These are phyloP conservation scores for Coemansia javaensis DNA, from an alignment of 192 early-diverging fungal species.

Conservation along the genomic window DNA sequence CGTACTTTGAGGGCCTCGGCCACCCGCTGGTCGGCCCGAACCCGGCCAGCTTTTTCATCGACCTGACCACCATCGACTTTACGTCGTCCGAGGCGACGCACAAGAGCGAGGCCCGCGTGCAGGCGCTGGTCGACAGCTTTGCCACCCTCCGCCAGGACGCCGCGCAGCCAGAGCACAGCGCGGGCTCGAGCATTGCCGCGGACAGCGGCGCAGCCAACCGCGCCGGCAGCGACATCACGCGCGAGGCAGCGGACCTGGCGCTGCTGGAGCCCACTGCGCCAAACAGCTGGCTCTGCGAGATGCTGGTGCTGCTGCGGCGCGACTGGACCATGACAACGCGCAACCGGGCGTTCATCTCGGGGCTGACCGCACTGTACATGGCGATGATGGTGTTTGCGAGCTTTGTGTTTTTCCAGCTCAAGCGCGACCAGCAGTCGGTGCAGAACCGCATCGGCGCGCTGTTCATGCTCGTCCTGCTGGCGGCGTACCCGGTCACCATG, in stretches of 20 bases:
- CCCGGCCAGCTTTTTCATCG: slow-evolving; percentile 64
- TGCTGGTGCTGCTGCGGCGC: slow-evolving; percentile 16
- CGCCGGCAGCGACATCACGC: slow-evolving; percentile 20
- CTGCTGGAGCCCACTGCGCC: slow-evolving; percentile 22
- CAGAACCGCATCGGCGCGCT: slow-evolving; percentile 50
- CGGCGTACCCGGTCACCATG: slow-evolving; percentile 53
- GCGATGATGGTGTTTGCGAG: slow-evolving; percentile 47
- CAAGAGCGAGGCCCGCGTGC: slow-evolving; percentile 34
- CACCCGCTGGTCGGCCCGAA: slow-evolving; percentile 57
- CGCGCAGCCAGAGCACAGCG: too few species aligned
- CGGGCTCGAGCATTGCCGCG: slow-evolving; percentile 2
- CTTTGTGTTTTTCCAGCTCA: slow-evolving; percentile 53
- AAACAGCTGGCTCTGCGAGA: slow-evolving; percentile 31
- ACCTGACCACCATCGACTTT: slow-evolving; percentile 54
- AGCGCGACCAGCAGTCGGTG: slow-evolving; percentile 28
- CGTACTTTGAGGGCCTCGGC: slow-evolving; percentile 50
- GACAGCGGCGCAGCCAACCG: neutral
- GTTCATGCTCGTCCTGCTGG: slow-evolving; percentile 39
- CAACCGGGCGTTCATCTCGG: slow-evolving; percentile 21
- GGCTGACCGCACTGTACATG: slow-evolving; percentile 20
- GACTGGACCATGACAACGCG: slow-evolving; percentile 30
- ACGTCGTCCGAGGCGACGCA: slow-evolving; percentile 24
- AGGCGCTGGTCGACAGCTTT: slow-evolving; percentile 22
- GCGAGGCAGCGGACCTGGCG: slow-evolving; percentile 19
- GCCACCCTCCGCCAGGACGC: slow-evolving; percentile 6